Base-by-base conservation (phyloP, 331 rosid species). In the Erythrophleum ivorense region DNA sequence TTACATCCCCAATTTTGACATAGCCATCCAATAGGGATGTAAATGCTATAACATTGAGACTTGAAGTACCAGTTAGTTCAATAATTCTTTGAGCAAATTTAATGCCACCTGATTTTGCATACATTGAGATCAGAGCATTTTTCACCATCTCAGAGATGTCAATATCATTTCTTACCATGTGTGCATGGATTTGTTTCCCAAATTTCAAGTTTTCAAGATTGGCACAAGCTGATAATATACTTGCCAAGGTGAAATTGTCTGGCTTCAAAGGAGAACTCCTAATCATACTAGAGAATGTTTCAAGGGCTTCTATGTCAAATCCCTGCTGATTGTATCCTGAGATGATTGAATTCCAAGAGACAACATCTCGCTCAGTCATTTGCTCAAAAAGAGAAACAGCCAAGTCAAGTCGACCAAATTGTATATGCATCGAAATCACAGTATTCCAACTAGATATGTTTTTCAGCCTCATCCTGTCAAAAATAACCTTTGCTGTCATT, bases 11-110 rank as follows among this genome's bases (percentile, higher is more conserved):
- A 70, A 80, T 82, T 90, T 94, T 94, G 84, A 88, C 60, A 79
- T 89, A 94, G 53, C 97, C 98, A 84, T 92, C 90, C 84, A 94
- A 84, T 63, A 94, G 84, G 41, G 97, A 86, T 45, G 98, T 94
- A 84, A 92, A 91, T 59, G 97, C 92, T 81, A 92, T 91, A 43
- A 84, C 83, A 87, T 92, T 88, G 68, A 91, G 88, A 69, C 76
- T 80, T 3, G 91, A 86, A 54, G 83, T 78, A 49, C 88, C 84
- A 1, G 85, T 81, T 68, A 81, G 79, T 67, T 84, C 86, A 31
- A 92, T 83, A 78, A 91, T 57, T 84, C 83, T 84, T 68, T 34
- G 84, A 64, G 98, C 97, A 80, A 88, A 69, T 71, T 79, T 87
- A 81, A 86, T 78, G 49, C 88, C 86, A 49, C 97, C 94, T 4